Conservation (phyloP, 441 rosid species). For the Populus hybrid region DNA sequence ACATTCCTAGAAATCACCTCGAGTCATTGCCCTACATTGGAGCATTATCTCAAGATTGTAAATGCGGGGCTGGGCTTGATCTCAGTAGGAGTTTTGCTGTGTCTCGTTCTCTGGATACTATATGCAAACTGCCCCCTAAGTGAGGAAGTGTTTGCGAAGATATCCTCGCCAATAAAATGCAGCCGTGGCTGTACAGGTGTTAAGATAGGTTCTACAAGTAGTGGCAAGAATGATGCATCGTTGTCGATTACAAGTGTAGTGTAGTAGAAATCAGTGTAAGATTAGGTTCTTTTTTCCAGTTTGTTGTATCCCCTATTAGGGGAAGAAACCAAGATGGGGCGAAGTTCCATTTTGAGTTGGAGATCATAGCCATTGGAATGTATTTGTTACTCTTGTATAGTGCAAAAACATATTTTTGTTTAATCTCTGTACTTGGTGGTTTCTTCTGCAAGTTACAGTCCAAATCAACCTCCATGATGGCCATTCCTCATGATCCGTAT, state of each 20-base stretch:
- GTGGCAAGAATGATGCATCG: not conserved
- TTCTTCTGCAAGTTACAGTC: too few species aligned
- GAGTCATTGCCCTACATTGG: conserved; percentile 70
- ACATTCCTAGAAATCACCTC: conserved; percentile 71
- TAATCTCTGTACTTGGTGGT: too few species aligned
- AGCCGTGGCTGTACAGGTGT: conserved; percentile 3
- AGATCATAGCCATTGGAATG: not conserved
- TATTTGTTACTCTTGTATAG: not conserved
- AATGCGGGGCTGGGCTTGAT: conserved; percentile 80
- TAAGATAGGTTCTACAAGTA: conserved; percentile 14
- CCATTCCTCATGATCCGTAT: too few species aligned
- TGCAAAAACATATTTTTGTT: not conserved
- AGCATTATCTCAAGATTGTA: conserved; percentile 58
- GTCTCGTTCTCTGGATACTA: conserved; percentile 79
- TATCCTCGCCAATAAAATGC: conserved; percentile 27
- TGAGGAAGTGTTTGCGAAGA: conserved; percentile 86
- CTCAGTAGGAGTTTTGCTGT: conserved; percentile 80
- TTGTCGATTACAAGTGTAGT: conserved; percentile 20
- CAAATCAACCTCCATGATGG: too few species aligned
- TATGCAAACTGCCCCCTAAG: conserved; percentile 98
- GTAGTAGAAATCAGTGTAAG: conserved; percentile 10
- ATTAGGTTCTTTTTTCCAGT: not conserved
- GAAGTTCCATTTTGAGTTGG: conserved; percentile 39
- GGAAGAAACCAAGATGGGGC: conserved; percentile 38
- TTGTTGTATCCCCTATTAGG: not conserved